Percentiles rank a stretch among this genome's conserved stretches.
These are phyloP conservation scores for Paramecium caudatum DNA, from an alignment of 73 alveolate species.

Conservation along the genomic window DNA sequence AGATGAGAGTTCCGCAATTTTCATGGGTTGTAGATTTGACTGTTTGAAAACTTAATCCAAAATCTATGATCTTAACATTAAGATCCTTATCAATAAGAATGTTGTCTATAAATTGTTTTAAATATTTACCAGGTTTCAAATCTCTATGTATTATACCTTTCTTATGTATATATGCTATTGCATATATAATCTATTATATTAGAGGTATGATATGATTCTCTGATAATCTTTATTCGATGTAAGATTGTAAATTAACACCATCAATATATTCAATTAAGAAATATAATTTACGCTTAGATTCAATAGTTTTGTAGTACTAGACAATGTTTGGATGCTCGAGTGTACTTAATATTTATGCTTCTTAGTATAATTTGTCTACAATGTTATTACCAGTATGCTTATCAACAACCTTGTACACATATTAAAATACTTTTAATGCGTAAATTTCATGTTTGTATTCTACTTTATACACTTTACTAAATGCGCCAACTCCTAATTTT, in stretches of 20 bases:
- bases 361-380: constrained; percentile 32
- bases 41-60: constrained; percentile 85
- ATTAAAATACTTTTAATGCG: constrained; percentile 32
- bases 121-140: constrained; percentile 80
- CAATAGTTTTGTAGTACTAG: constrained; percentile 43
- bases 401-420: constrained; percentile 42
- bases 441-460: neutral
- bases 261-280: constrained; percentile 61
- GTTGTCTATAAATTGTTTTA: constrained; percentile 28
- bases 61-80: constrained; percentile 80
- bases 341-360: neutral
- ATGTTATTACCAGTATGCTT: constrained; percentile 48
- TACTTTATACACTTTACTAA: constrained; percentile 41
- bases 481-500: constrained; percentile 55
- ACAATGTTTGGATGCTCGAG: constrained; percentile 50
- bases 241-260: neutral
- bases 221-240: constrained; percentile 21
- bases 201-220: constrained; percentile 11
- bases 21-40: constrained; percentile 73
- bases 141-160: constrained; percentile 85
- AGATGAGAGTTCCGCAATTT: constrained; percentile 82
- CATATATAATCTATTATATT: constrained; percentile 55
- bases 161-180: constrained; percentile 49
- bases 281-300: constrained; percentile 49
- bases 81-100: constrained; percentile 67